phyloP scores from a whole-genome alignment of 768 basidiomycete genomes.

The Clitopilus passeckerianus region DNA sequence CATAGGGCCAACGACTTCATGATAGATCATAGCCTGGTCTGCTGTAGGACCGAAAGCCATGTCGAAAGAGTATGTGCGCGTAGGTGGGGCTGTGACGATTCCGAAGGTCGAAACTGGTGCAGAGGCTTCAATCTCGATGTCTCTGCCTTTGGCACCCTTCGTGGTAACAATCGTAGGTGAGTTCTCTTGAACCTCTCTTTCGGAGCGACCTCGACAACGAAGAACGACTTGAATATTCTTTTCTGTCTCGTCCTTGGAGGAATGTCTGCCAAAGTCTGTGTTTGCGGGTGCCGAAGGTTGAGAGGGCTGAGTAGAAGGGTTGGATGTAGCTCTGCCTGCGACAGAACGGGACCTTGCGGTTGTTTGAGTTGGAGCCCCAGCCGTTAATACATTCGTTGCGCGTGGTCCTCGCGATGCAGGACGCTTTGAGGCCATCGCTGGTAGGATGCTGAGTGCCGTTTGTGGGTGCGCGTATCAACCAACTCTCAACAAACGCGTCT shows the following conservation, averaged over 20 bases:
- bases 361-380: slow-evolving; percentile 28
- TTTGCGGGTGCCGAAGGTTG: slow-evolving; percentile 14
- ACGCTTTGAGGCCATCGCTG: slow-evolving; percentile 61
- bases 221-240: slow-evolving; percentile 93
- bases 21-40: slow-evolving; percentile 90
- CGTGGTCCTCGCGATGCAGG: slow-evolving; percentile 42
- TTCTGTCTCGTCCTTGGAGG: slow-evolving; percentile 45
- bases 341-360: slow-evolving; percentile 43
- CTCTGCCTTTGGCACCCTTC: slow-evolving; percentile 66
- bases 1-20: slow-evolving; percentile 90
- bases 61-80: slow-evolving; percentile 90
- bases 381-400: not conserved
- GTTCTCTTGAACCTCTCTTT: slow-evolving; percentile 78
- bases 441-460: not conserved
- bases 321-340: slow-evolving; percentile 25
- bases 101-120: slow-evolving; percentile 65
- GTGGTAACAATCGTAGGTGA: slow-evolving; percentile 86
- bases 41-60: slow-evolving; percentile 96
- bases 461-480: slow-evolving; percentile 9
- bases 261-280: not conserved
- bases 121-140: slow-evolving; percentile 79
- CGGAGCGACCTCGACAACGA: slow-evolving; percentile 81
- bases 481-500: slow-evolving; percentile 16
- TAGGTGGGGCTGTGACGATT: slow-evolving; percentile 68
- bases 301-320: slow-evolving; percentile 19